Evolutionary conservation across 169 alveolate genomes (phyloP), one percentile per base, ranked within the genome.

Genomic region (Plasmodium adleri): DNA sequence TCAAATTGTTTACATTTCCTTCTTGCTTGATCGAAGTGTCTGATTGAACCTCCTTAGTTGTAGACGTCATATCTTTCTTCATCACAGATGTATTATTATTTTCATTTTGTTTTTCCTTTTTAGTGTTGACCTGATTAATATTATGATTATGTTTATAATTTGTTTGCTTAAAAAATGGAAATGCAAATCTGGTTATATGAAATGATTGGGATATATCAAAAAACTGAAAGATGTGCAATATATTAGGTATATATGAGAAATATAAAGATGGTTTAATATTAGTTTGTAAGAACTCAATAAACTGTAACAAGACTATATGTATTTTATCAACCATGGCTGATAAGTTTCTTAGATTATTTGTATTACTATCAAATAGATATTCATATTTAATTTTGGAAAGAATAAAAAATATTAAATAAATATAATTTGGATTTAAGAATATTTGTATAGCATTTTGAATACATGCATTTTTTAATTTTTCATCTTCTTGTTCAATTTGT

Each of bases 281-380:
- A n/a, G 28, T 50, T 22, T 78, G 89, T 3, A 78, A 24, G 32
- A 78, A 78, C 2, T 78, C 75, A 52, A 78, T 54, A 32, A 64
- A 78, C 9, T 78, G 89, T 15, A 78, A 43, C n/a, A 78, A 70
- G 4, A 78, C 76, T 2, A 60, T 59, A 78, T 78, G 71, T 24
- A 64, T 70, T 52, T 78, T 64, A 20, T 78, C 89, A 0, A 78
- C 52, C 9, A 78, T 15, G 6, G 71, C 64, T 3, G 89, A 78
- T 10, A 78, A 5, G 24, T 78, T 78, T 66, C 76, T 78, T 64
- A 78, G 56, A 59, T 78, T 78, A 52, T 24, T 64, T 0, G 89
- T 78, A 43, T 78, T 78, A 66, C 89, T 78, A 52, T 78, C 89
- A 70, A 52, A 78, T 52, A 78, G 59, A 70, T 78, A 78, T 63